Conservation (phyloP, 2,329 filamentous ascomycete species). For the Fusarium sp. region DNA sequence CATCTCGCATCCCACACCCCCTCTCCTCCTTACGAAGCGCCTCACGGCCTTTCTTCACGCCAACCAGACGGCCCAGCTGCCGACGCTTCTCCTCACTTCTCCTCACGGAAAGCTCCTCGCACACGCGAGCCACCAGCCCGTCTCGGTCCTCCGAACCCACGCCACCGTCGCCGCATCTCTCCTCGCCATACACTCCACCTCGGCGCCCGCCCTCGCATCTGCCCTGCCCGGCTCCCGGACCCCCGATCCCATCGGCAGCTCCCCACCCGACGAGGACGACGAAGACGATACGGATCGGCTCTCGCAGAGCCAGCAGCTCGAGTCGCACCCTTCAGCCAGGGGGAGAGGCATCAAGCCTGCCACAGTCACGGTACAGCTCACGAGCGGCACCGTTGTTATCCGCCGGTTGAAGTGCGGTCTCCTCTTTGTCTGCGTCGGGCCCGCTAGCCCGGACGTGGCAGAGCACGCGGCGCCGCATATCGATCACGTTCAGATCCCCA, state of each 20-base stretch:
- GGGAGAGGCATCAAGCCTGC: conserved; percentile 47
- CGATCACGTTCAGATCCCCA: conserved; percentile 32
- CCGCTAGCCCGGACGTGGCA: conserved; percentile 47
- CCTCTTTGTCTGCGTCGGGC: conserved; percentile 67
- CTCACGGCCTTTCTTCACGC: conserved; percentile 67
- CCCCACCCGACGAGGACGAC: conserved; percentile 38
- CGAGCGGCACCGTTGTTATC: conserved; percentile 66
- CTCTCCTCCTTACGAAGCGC: conserved; percentile 70
- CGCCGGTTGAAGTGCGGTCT: conserved; percentile 65
- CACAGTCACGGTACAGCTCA: conserved; percentile 66
- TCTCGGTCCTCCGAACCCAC: conserved; percentile 66
- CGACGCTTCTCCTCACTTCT: conserved; percentile 67
- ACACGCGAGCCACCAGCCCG: conserved; percentile 64
- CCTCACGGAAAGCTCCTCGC: conserved; percentile 69
- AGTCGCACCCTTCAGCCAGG: conserved; percentile 28
- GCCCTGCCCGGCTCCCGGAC: conserved; percentile 52
- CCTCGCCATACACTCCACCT: conserved; percentile 63
- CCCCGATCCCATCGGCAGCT: conserved; percentile 40
- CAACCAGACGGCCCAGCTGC: conserved; percentile 64
- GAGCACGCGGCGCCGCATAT: conserved; percentile 31
- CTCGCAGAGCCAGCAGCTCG: conserved; percentile 40
- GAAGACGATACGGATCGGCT: conserved; percentile 40
- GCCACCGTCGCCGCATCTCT: conserved; percentile 70
- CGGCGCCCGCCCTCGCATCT: conserved; percentile 52
- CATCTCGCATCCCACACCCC: conserved; percentile 55